Evolutionary conservation across 495 filamentous ascomycete genomes (phyloP), one percentile per base, ranked within the genome.

Genomic region (Penicillium ochrochloron): DNA sequence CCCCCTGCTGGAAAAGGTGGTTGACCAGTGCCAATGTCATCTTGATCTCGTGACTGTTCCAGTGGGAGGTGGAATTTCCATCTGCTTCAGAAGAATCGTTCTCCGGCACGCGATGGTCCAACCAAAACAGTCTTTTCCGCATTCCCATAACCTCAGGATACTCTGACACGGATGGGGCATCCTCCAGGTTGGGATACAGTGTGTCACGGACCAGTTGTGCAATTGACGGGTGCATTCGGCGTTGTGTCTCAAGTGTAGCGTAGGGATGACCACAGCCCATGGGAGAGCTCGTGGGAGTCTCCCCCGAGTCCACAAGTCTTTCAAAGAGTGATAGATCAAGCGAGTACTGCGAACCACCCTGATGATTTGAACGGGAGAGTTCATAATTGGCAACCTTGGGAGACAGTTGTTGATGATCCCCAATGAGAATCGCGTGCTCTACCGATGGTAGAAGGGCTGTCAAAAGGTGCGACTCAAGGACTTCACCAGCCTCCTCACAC

Each of bases 401-500:
- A 6, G 89, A 83, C 9, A 94, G 80, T 63, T 95, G 90, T 7
- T 80, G 76, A 66, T 94, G 91, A 69, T 95, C 92, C 0, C 92
- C 91, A 62, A 95, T 93, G 17, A 89, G 80, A 62, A 94, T 92
- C 33, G 80, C 75, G 64, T 94, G 92, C 67, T 94, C 85, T 5
- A 93, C 73, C 0, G 83, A 85, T 2, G 90, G 91, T 31, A 94
- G 69, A 0, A 96, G 68, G 1, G 90, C 85, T 0, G 89, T 85
- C 9, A 94, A 76, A 0, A 87, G 75, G 70, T 94, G 90, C 0
- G 88, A 81, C 66, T 50, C 46, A 3, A 50, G 46, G 5, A 50
- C 46, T 27, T 50, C 21, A 3, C 46, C 46, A 3, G 46, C 46
- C 21, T 50, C 46, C 12, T 50, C 46, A 17, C 21, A 50, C 12